Percentiles rank a stretch among this genome's conserved stretches.
These are phyloP conservation scores for Cornus kousa DNA, from an alignment of 148 eudicot genomes.

Conservation along the genomic window DNA sequence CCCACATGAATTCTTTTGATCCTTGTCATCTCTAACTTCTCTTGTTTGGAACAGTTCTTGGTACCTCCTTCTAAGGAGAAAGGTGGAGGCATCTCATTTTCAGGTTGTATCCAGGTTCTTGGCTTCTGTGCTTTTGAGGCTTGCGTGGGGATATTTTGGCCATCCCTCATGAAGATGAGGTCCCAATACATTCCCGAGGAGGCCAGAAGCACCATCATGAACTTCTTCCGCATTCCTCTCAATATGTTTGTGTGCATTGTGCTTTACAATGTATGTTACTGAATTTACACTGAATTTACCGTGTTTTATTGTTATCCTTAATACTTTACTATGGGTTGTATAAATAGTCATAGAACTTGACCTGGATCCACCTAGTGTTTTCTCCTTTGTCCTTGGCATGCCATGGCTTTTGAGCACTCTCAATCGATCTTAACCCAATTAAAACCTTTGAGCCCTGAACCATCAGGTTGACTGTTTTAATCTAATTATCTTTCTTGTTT, in stretches of 20 bases:
- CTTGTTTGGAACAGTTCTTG: slow-evolving; percentile 44
- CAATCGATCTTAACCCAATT: background rate
- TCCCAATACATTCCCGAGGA: slow-evolving; percentile 92
- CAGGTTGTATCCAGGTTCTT: slow-evolving; percentile 70
- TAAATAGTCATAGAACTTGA: background rate
- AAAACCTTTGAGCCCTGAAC: background rate
- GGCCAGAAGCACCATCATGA: slow-evolving; percentile 90
- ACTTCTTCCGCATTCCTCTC: slow-evolving; percentile 88
- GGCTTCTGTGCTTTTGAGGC: slow-evolving; percentile 85
- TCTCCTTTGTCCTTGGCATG: background rate
- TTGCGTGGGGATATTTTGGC: slow-evolving; percentile 92
- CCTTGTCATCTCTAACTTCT: background rate
- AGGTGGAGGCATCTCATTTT: slow-evolving; percentile 62
- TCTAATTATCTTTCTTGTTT: background rate
- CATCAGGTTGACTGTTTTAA: background rate
- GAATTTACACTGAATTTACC: background rate
- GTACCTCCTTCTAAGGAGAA: slow-evolving; percentile 49
- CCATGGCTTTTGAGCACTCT: background rate
- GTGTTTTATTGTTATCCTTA: background rate
- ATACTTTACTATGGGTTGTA: background rate
- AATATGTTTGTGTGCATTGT: slow-evolving; percentile 82
- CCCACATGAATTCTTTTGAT: background rate
- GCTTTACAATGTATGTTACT: slow-evolving; percentile 63
- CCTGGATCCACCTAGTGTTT: background rate
- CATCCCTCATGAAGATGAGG: slow-evolving; percentile 94